Percentiles rank a stretch among this genome's conserved stretches.
phyloP scores from a whole-genome alignment of 2,329 filamentous ascomycete species.

The Didymella keratinophila region DNA sequence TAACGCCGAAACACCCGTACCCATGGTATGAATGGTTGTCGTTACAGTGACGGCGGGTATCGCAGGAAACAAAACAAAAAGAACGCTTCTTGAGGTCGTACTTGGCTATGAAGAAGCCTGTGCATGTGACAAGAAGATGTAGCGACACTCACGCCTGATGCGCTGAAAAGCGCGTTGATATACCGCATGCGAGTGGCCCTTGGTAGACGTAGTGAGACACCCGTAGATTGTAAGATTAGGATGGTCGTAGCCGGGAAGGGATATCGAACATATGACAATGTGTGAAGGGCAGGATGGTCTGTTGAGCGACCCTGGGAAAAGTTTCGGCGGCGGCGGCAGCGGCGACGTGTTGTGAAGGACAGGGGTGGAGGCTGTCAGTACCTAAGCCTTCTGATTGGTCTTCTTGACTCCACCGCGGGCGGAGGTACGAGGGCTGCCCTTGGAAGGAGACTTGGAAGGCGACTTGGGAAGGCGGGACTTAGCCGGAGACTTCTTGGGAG shows the following conservation, averaged over 20 bases:
- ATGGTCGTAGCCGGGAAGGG: neutral
- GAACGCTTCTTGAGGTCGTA: neutral
- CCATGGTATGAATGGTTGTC: constrained; percentile 1
- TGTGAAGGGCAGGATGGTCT: neutral
- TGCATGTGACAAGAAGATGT: constrained; percentile 6
- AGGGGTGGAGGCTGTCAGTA: neutral
- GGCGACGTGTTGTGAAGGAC: neutral
- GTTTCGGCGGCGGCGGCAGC: too few species aligned
- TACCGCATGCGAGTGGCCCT: constrained; percentile 1
- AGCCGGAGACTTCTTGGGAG: constrained; percentile 24
- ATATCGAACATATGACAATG: neutral
- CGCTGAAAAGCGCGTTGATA: constrained; percentile 4
- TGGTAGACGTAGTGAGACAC: constrained; percentile 7
- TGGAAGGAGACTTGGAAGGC: constrained; percentile 24
- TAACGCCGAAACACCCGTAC: neutral
- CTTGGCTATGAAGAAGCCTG: neutral
- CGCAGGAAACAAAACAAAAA: neutral
- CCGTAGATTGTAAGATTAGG: neutral
- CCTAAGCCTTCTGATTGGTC: constrained; percentile 24
- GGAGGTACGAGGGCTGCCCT: constrained; percentile 25
- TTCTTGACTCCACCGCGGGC: constrained; percentile 40
- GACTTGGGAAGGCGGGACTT: constrained; percentile 24
- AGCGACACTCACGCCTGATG: constrained; percentile 7
- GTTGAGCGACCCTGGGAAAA: neutral
- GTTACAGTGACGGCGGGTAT: neutral